These are phyloP conservation scores for Saccharomycopsis javanensis DNA, from an alignment of 805 yeast species.

Conservation along the genomic window DNA sequence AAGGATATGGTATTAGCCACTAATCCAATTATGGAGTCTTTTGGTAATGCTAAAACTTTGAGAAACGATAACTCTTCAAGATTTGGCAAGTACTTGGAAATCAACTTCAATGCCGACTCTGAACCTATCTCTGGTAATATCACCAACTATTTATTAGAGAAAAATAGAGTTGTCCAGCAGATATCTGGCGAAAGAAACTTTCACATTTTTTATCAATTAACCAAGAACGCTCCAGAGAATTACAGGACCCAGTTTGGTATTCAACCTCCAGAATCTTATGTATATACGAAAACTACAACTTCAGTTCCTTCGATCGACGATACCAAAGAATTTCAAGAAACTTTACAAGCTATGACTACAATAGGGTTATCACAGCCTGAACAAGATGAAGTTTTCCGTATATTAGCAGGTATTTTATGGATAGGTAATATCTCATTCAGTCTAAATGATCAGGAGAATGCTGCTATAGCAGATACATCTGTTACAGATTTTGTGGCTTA, in stretches of 20 bases:
- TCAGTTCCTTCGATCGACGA: constrained; percentile 85
- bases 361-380: constrained; percentile 78
- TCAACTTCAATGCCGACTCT: constrained; percentile 67
- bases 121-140: constrained; percentile 95
- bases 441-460: constrained; percentile 82
- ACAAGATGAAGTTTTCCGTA: constrained; percentile 82
- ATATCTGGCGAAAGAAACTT: constrained; percentile 87
- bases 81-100: constrained; percentile 90
- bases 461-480: constrained; percentile 70
- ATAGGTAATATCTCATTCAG: constrained; percentile 82
- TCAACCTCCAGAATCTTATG: constrained; percentile 87
- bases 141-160: constrained; percentile 88
- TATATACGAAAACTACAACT: constrained; percentile 82
- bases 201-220: constrained; percentile 93
- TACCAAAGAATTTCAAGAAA: constrained; percentile 64
- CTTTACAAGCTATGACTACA: constrained; percentile 74
- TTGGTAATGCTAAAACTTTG: constrained; percentile 89
- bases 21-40: constrained; percentile 81
- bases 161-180: constrained; percentile 95
- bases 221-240: constrained; percentile 78
- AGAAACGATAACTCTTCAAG: constrained; percentile 85
- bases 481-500: constrained; percentile 96
- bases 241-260: constrained; percentile 82
- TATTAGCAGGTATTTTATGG: constrained; percentile 84
- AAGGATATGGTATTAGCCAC: constrained; percentile 98